Evolutionary conservation across 2,329 filamentous ascomycete species (phyloP), one percentile per base, ranked within the genome.

Genomic region (Blastomyces percursus): DNA sequence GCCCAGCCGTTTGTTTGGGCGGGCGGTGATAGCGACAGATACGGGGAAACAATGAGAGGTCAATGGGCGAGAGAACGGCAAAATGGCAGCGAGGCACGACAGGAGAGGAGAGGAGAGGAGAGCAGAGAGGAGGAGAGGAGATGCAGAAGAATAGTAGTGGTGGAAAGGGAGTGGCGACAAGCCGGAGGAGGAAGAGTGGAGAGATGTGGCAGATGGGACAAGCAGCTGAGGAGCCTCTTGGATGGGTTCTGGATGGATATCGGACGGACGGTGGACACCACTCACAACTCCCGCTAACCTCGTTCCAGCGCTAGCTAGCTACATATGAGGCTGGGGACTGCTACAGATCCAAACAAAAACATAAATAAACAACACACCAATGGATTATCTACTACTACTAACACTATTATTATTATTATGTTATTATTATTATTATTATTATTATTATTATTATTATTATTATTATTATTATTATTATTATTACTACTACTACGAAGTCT

Each of bases 11-110:
- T 30, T 52, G 24, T 27, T 52, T 32, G 35, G 46, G 46, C n/a
- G 46, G 11, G 12, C 27, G 12, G 50, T 52, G 50, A 32, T 67
- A 74, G 68, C 71, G 66, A 69, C 56, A 58, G 40, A 46, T 4
- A 67, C 63, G 66, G 63, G 66, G 62, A 67, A 68, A 66, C 66
- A 30, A 32, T 19, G n/a, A 9, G 27, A 32, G 35, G 40, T 58
- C 55, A 35, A 58, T 38, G 55, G 32, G 35, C 9, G 16, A 14
- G 55, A n/a, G 11, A 27, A 30, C 38, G 27, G 30, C 19, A 21
- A 30, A n/a, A 42, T 19, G 14, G 55, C 12, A 42, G 24, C 11
- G n/a, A 58, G 55, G 40, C n/a, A 51, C 3, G 48, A 16, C 30
- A 51, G 11, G 21, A 30, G 21, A 9, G 7, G 44, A 46, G 44